These are phyloP conservation scores for Coccomyxa subellipsoidea DNA, from an alignment of 163 green algal genomes.

Conservation along the genomic window DNA sequence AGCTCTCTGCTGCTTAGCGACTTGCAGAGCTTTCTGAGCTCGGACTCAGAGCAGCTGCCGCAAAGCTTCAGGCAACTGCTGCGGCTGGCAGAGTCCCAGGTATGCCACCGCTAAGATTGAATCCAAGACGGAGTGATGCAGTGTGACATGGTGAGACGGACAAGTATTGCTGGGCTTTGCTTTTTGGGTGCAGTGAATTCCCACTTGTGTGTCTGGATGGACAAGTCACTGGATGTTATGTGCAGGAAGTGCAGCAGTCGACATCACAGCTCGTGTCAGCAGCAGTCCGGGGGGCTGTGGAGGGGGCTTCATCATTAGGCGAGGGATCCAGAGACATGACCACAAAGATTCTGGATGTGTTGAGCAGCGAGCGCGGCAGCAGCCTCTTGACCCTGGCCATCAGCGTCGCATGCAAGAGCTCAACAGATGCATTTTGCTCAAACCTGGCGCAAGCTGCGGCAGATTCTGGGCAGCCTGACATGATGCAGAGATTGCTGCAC, in stretches of 20 bases:
- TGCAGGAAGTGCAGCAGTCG: slow-evolving; percentile 17
- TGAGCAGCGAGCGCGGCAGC: slow-evolving; percentile 65
- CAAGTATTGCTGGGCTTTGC: too few relatives aligned
- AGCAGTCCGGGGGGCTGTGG: slow-evolving; percentile 14
- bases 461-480: slow-evolving; percentile 26
- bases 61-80: slow-evolving; percentile 41
- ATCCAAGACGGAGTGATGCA: not conserved
- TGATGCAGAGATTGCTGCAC: slow-evolving; percentile 2
- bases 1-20: slow-evolving; percentile 26
- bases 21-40: slow-evolving; percentile 37
- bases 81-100: slow-evolving; percentile 34
- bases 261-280: slow-evolving; percentile 23
- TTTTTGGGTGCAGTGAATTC: too few relatives aligned
- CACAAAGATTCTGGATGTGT: slow-evolving; percentile 58
- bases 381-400: slow-evolving; percentile 68
- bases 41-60: slow-evolving; percentile 34
- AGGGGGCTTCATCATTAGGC: not conserved
- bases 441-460: slow-evolving; percentile 12
- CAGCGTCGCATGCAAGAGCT: slow-evolving; percentile 47
- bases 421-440: slow-evolving; percentile 10
- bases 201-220: too few relatives aligned
- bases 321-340: slow-evolving; percentile 14
- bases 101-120: slow-evolving; percentile 7
- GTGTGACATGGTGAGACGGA: too few relatives aligned
- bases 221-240: too few relatives aligned